These are phyloP conservation scores for Malassezia restricta DNA, from an alignment of 1,284 basidiomycete species.

Conservation along the genomic window DNA sequence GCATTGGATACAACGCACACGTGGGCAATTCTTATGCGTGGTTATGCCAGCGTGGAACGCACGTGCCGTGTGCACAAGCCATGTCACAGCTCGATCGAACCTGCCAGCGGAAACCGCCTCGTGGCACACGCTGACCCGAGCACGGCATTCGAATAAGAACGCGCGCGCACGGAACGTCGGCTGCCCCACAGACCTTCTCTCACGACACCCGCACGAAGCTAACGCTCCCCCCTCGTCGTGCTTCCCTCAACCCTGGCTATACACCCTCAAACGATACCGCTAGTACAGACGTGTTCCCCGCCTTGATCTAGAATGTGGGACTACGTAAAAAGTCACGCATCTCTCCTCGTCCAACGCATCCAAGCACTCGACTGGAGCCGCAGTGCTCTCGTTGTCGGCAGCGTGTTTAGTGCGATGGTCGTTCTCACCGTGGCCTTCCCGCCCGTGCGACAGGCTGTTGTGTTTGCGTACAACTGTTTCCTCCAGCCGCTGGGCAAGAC, in stretches of 20 bases:
- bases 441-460: conserved; percentile 25
- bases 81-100: background rate
- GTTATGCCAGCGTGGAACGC: conserved; percentile 7
- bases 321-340: background rate
- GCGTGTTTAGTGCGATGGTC: conserved; percentile 15
- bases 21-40: background rate
- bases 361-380: conserved; percentile 14
- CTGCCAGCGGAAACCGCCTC: background rate
- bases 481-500: conserved; percentile 43
- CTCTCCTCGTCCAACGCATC: background rate
- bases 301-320: background rate
- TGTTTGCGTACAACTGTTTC: conserved; percentile 45
- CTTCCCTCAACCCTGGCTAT: too few species aligned
- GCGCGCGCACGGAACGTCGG: too few species aligned
- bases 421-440: conserved; percentile 20
- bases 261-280: too few species aligned
- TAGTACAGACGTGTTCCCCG: background rate
- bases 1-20: background rate
- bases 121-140: background rate
- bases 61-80: conserved; percentile 14
- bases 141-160: too few species aligned
- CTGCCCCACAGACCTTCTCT: too few species aligned
- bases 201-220: too few species aligned
- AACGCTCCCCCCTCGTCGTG: too few species aligned
- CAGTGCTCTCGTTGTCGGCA: conserved; percentile 12